Base-by-base conservation (phyloP, 139 green algal genomes). In the Chlorella sp. region DNA sequence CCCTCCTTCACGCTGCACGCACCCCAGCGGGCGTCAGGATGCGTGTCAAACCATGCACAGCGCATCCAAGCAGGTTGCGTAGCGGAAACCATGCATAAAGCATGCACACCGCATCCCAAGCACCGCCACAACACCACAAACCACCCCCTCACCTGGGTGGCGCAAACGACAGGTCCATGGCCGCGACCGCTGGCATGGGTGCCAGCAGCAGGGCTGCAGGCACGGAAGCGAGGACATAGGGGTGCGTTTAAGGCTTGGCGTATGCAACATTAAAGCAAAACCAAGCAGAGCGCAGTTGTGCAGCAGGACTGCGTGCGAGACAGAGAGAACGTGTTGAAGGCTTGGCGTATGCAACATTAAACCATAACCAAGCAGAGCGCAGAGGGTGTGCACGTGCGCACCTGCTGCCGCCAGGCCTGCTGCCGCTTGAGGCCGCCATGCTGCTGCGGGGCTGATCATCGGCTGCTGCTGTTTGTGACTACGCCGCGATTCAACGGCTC, bases 121-220 rank as follows among this genome's bases (percentile, higher is more conserved):
- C n/a, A n/a, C n/a, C n/a, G n/a, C n/a, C n/a, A n/a, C n/a, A n/a
- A n/a, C n/a, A n/a, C n/a, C n/a, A n/a, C n/a, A n/a, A n/a, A n/a
- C n/a, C n/a, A n/a, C n/a, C n/a, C n/a, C n/a, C n/a, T n/a, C n/a
- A n/a, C n/a, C n/a, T n/a, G n/a, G n/a, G n/a, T 46, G 43, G 40
- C 5, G 44, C 46, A 40, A 44, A 65, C 19, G 46, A 44, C 46
- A 65, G 32, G 32, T 34, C 34, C 32, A 67, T 43, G 34, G 34
- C 19, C 3, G 73, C 73, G 9, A 67, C 32, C 30, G 48, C 73
- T n/a, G 73, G 40, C 1, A 26, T 16, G 32, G 73, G 32, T 13
- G 73, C n/a, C 44, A 80, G 1, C 73, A 80, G 46, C 73, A 80
- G 46, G 26, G 46, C 73, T 80, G 73, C 73, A 64, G 19, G 34